A percentile compares a stretch with the other conserved stretches of the same genome.
Evolutionary conservation across 352 stramenopile species (phyloP).

Genomic region (Phytophthora agathidicida): DNA sequence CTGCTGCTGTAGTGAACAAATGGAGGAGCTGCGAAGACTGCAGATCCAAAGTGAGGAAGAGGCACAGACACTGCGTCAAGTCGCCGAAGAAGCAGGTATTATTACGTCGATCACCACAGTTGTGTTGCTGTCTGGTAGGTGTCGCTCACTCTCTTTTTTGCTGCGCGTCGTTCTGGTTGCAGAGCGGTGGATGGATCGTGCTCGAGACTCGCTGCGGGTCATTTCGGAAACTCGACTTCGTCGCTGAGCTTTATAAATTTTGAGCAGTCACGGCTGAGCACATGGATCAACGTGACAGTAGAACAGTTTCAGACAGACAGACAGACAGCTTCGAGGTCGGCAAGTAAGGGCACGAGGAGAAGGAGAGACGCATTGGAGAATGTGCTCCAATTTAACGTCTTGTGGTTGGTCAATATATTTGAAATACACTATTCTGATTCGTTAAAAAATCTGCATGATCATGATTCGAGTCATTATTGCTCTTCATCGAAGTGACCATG

Average conservation of each 20-base stretch:
- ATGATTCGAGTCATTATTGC: neutral
- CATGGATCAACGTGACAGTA: neutral
- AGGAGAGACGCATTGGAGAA: too few species aligned
- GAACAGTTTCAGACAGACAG: too few species aligned
- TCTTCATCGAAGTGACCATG: conserved; percentile 34
- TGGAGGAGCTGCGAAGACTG: conserved; percentile 77
- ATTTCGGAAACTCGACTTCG: conserved; percentile 83
- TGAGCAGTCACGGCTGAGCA: neutral
- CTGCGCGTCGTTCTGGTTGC: conserved; percentile 2
- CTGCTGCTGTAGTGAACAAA: conserved; percentile 59
- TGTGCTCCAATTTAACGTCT: neutral
- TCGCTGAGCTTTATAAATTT: conserved; percentile 32
- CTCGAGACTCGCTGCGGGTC: conserved; percentile 80
- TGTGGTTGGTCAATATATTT: conserved; percentile 9
- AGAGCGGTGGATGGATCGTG: conserved; percentile 86
- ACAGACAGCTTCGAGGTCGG: too few species aligned
- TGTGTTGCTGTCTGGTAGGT: neutral
- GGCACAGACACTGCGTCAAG: conserved; percentile 81
- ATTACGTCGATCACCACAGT: neutral
- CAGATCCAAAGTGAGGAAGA: conserved; percentile 89
- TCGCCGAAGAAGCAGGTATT: conserved; percentile 80
- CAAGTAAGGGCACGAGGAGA: too few species aligned
- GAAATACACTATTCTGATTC: conserved; percentile 23
- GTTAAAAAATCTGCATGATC: conserved; percentile 6
- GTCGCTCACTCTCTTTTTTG: neutral